These are phyloP conservation scores for Calocybe indica DNA, from an alignment of 768 basidiomycete genomes.

Conservation along the genomic window DNA sequence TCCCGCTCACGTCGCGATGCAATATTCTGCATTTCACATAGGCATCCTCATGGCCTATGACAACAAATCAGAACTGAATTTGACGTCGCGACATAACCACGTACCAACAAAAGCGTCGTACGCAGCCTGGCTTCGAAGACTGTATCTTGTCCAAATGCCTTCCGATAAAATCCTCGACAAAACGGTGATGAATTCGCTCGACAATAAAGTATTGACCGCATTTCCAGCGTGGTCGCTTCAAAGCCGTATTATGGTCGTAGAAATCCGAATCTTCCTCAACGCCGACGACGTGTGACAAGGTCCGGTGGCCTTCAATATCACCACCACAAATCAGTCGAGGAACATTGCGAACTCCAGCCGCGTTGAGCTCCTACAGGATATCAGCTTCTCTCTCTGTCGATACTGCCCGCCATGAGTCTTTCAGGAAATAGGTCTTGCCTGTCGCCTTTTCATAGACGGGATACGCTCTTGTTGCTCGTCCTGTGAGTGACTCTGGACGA, in stretches of 20 bases:
- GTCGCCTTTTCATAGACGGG: constrained; percentile 6
- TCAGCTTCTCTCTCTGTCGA: constrained; percentile 10
- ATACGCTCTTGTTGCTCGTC: constrained; percentile 9
- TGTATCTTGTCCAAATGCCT: constrained; percentile 6
- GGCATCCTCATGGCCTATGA: neutral
- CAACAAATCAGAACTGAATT: too few species aligned
- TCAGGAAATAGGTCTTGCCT: constrained; percentile 12
- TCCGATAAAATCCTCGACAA: constrained; percentile 14
- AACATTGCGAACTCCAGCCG: constrained; percentile 13
- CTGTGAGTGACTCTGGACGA: constrained; percentile 7
- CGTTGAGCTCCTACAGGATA: constrained; percentile 9
- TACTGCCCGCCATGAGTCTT: constrained; percentile 18
- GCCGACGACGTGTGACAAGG: neutral
- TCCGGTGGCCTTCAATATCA: neutral
- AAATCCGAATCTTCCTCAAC: neutral
- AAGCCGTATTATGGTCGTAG: neutral
- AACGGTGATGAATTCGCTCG: constrained; percentile 12
- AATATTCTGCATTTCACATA: neutral
- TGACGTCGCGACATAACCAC: too few species aligned
- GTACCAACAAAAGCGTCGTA: constrained; percentile 18
- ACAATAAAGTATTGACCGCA: constrained; percentile 2
- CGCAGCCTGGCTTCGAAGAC: constrained; percentile 10
- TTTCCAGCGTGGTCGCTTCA: constrained; percentile 6
- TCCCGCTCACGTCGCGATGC: neutral
- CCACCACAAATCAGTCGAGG: constrained; percentile 21